Evolutionary conservation across 2,329 filamentous ascomycete genomes (phyloP), one percentile per base, ranked within the genome.

Genomic region (Hymenoscyphus occultus): DNA sequence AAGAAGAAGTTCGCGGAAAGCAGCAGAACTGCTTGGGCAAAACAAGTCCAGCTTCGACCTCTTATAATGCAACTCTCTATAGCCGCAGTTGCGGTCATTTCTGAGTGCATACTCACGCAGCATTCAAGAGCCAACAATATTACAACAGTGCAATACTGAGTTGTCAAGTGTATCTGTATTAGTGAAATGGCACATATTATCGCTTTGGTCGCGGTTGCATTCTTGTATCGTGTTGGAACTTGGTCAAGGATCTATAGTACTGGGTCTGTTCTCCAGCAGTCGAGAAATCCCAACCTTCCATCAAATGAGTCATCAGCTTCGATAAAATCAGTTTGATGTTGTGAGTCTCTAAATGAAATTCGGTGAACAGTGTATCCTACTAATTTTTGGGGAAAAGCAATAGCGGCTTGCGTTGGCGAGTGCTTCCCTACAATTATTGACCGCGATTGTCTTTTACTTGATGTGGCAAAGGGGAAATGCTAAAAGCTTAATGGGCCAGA

Each of bases 251-350:
- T 64, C 63, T 71, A 2, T 71, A 68, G 70, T 67, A 66, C 2
- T 71, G 70, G 68, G 69, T 68, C 1, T 71, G 67, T 57, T 67
- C 61, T 40, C 64, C 64, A 12, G 5, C 61, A 5, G 69, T 69
- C 9, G 40, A 68, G 19, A 66, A 65, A 12, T 69, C 70, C 14
- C 70, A 71, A 54, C 64, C 62, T 6, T 65, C 59, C 32, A 70
- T 71, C n/a, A 45, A 68, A 10, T 63, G 65, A 0, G 57, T 71
- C 6, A 67, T 71, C 31, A 59, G 70, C 59, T 71, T 71, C n/a
- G 39, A 65, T 22, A 61, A 59, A 5, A 60, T 70, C 42, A 70
- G 70, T 22, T n/a, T 58, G 4, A 61, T 66, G 69, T 69, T 5
- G 69, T 70, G 60, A 54, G 65, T 63, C 7, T 12, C 19, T 54